Base-by-base conservation (phyloP, 257 asterid species). In the Penstemon barbatus region DNA sequence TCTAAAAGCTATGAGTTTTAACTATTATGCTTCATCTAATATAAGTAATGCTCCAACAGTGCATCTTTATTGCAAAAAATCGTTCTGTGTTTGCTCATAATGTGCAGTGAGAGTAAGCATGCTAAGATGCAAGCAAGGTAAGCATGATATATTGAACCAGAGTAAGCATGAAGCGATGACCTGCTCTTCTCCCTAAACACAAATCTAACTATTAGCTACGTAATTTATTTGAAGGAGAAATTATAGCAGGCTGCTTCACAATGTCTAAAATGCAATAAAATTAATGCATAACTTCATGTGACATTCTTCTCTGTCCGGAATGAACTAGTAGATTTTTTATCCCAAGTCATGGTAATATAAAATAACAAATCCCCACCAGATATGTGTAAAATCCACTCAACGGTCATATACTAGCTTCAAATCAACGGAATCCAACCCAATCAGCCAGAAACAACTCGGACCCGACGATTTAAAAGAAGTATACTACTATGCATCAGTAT, bases 401-500 rank as follows among this genome's bases (percentile, higher is more conserved):
- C 6, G 25, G 9, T 8, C 7, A 9, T 8, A 5, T 46, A 19
- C 48, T 45, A 53, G 59, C 37, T 59, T 53, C 52, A 25, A 36
- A 33, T 38, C 60, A 45, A 67, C 33, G 0, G 41, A 66, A 58
- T 55, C 69, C 36, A 65, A 39, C 62, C 44, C 66, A 69, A 65
- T 48, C 61, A 55, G 44, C 45, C 10, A 64, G 38, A 64, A 64
- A 58, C 66, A 63, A 48, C 33, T 25, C 33, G 33, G 33, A 25
- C 33, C 33, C 2, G 33, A 25, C 2, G 2, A 1, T 1, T 25
- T 25, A 25, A 25, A 25, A 25, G 33, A 25, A 25, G 33, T 25
- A 25, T 25, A 25, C 33, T 25, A 25, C 33, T 25, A 25, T 25
- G 33, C 33, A 25, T 25, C 33, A 25, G 33, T 25, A 25, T 25